Base-by-base conservation (phyloP, 2,329 filamentous ascomycete species). In the Penicillium aurantiogriseum region DNA sequence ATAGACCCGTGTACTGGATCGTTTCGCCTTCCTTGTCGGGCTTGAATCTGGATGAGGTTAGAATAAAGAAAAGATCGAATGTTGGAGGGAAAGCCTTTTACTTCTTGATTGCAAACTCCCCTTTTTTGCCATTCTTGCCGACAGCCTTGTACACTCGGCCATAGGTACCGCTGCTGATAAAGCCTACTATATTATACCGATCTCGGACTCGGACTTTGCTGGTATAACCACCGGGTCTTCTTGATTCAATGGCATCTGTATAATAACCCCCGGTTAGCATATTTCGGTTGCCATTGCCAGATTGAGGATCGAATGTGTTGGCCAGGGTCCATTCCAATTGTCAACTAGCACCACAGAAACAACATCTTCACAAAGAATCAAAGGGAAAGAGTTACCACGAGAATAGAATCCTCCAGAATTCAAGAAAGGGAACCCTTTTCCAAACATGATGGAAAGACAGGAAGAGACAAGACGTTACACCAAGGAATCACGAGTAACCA, bases 71-170 rank as follows among this genome's bases (percentile, higher is more conserved):
- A 15, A 11, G 10, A n/a, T 40, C 39, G 40, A 25, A 45, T 31
- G 46, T 25, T 51, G 17, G 29, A 51, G 17, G 57, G 33, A 17
- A 35, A 35, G 6, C 48, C 71, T 76, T 76, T 69, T 75, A 96
- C 85, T 99, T 99, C 74, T 99, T 99, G 80, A 99, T 99, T 67
- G 94, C 94, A 71, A 96, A 97, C 70, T 96, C 91, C 62, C 90
- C 90, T 51, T 85, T 78, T 73, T 87, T 80, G 67, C 87, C 85
- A 78, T 89, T 83, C 63, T 88, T 87, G 67, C 90, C 87, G 43
- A 91, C 81, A 19, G 94, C 94, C 74, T 99, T 99, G 84, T 97
- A 99, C 8, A 99, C 94, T 33, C 94, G 88, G 36, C 94, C 94
- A 84, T 99, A 99, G 17, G 94, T 99, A 46, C 94, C 94, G 67